These are phyloP conservation scores for Brettanomyces nanus DNA, from an alignment of 805 yeast genomes.

Conservation along the genomic window DNA sequence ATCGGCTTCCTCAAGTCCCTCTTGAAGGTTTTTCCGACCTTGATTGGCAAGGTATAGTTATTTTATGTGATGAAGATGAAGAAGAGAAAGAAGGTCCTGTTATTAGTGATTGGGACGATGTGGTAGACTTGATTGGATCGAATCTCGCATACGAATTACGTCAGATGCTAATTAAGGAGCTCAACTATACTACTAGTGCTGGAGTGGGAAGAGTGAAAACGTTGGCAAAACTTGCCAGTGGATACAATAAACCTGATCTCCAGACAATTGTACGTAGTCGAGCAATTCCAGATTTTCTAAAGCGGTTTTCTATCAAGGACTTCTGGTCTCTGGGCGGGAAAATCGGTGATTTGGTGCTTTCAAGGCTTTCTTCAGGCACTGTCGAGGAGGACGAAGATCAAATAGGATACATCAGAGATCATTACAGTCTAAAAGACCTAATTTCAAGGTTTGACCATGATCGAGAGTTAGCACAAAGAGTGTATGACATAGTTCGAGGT, in stretches of 20 bases:
- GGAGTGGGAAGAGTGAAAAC: slow-evolving; percentile 75
- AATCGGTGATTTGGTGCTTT: slow-evolving; percentile 52
- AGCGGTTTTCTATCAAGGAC: slow-evolving; percentile 57
- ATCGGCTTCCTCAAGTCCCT: slow-evolving; percentile 22
- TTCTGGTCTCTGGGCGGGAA: slow-evolving; percentile 93
- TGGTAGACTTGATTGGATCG: slow-evolving; percentile 61
- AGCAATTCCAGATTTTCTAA: slow-evolving; percentile 45
- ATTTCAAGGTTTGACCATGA: slow-evolving; percentile 32
- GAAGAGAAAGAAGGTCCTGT: slow-evolving; percentile 11
- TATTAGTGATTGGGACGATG: slow-evolving; percentile 72
- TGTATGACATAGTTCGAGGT: slow-evolving; percentile 64
- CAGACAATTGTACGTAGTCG: slow-evolving; percentile 65
- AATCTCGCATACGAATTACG: slow-evolving; percentile 49
- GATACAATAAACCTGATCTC: slow-evolving; percentile 73
- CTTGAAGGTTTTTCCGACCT: slow-evolving; percentile 9
- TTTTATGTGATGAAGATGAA: slow-evolving; percentile 16
- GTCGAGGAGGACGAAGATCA: slow-evolving; percentile 17
- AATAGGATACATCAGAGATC: slow-evolving; percentile 44
- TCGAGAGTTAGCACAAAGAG: slow-evolving; percentile 39
- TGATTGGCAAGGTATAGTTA: slow-evolving; percentile 24
- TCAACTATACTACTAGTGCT: slow-evolving; percentile 84
- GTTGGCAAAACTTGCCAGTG: slow-evolving; percentile 82
- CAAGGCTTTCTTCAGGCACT: slow-evolving; percentile 25
- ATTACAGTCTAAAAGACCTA: slow-evolving; percentile 33
- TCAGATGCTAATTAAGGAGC: slow-evolving; percentile 35